Base-by-base conservation (phyloP, 805 yeast genomes). In the Sugiyamaella boreocaroliniensis region DNA sequence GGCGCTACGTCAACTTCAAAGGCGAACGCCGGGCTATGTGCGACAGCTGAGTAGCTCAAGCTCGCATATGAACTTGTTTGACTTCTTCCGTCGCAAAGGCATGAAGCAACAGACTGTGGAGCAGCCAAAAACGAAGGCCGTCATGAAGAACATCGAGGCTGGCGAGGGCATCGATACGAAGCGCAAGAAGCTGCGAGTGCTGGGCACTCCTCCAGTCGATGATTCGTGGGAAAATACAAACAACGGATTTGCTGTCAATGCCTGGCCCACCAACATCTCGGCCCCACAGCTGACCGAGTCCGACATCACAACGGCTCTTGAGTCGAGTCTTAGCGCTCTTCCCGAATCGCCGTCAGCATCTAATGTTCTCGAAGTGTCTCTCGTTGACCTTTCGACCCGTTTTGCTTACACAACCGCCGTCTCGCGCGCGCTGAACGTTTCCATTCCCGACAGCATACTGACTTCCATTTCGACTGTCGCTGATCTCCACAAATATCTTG, bases 371-470 rank as follows among this genome's bases (percentile, higher is more conserved):
- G 29, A 45, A n/a, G 47, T 50, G 8, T 22, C 56, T 7, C 64
- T 77, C 48, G 61, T 63, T 45, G 79, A 82, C 56, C 69, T 83
- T 43, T 54, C 62, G n/a, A 63, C 67, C 53, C 70, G 87, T 61
- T 82, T 84, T 61, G 58, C 65, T 18, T 66, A 77, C 18, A 58
- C 75, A 47, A 83, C 83, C 65, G 56, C 58, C 16, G 71, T 82
- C 45, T 81, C 78, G 58, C 65, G 64, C 53, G 64, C 64, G 26
- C 74, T 81, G 51, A 80, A 82, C 2, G 64, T 81, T 37, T 73
- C 76, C 29, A 70, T 84, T 29, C 78, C 79, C 22, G 89, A 83
- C 64, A 68, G 69, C 46, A 66, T 71, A 37, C 63, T 83, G 29
- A 61, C 81, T 7, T 66, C 67, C 50, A 59, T 78, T 5, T 73